Conservation (phyloP, 208 protist species). For the Acanthamoeba sp. region DNA sequence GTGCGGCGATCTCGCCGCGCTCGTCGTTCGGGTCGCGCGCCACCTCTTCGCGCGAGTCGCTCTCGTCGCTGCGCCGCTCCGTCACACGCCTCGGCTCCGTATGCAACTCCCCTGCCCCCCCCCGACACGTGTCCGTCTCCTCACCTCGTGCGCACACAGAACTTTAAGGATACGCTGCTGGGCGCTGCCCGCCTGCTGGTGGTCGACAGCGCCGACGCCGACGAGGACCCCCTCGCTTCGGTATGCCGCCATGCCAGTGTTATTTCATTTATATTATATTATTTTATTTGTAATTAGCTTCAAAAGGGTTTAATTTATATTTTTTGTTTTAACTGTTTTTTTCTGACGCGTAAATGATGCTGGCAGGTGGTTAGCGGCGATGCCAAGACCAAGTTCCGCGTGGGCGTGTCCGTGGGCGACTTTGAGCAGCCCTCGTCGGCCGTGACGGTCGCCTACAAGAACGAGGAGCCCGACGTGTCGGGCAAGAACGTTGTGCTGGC, state of each 20-base stretch:
- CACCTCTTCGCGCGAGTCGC: background rate
- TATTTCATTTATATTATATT: no score
- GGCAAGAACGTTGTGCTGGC: constrained; percentile 9
- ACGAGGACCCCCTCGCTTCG: background rate
- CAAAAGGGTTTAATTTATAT: no score
- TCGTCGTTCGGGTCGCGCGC: no score
- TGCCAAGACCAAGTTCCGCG: background rate
- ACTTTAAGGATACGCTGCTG: constrained; percentile 2
- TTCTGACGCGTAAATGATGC: no score
- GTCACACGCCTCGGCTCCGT: background rate
- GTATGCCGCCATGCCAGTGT: no score
- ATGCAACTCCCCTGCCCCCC: background rate
- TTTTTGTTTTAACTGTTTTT: no score
- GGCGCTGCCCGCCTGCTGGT: background rate
- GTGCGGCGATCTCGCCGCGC: background rate
- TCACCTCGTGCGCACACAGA: background rate
- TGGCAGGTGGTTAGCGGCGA: background rate
- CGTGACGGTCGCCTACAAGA: constrained; percentile 33
- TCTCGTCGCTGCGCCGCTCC: background rate
- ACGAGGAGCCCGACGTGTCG: background rate
- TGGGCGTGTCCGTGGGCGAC: constrained; percentile 19
- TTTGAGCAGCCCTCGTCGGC: background rate
- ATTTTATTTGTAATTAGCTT: no score
- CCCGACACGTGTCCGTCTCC: no score
- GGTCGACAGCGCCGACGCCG: background rate